Conservation (phyloP, 2,329 filamentous ascomycete species). For the Penicillium glabrum region DNA sequence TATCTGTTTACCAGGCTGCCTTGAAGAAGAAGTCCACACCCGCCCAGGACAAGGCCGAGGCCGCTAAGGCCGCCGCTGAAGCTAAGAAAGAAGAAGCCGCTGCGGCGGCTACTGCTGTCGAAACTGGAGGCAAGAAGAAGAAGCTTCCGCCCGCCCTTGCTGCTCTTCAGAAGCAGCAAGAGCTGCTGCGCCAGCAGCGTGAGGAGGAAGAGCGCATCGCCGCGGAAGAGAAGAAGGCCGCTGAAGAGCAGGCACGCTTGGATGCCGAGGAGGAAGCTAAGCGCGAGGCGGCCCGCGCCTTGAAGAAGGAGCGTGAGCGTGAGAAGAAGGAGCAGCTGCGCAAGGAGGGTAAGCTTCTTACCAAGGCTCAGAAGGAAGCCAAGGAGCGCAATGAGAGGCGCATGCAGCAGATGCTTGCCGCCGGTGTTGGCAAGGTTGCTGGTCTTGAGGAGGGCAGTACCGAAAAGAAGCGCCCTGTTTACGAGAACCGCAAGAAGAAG, state of each 20-base stretch:
- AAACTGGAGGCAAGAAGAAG: slow-evolving; percentile 71
- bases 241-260: slow-evolving; percentile 37
- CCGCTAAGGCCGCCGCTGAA: slow-evolving; percentile 54
- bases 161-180: slow-evolving; percentile 52
- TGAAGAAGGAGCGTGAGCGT: slow-evolving; percentile 51
- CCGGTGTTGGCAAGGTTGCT: slow-evolving; percentile 46
- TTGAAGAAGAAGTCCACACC: slow-evolving; percentile 72
- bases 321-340: slow-evolving; percentile 53
- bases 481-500: slow-evolving; percentile 76
- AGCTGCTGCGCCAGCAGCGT: slow-evolving; percentile 44
- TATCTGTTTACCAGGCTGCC: slow-evolving; percentile 58
- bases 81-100: slow-evolving; percentile 50
- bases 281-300: slow-evolving; percentile 47
- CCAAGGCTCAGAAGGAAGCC: slow-evolving; percentile 50
- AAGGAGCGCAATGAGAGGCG: slow-evolving; percentile 49
- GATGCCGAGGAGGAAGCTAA: slow-evolving; percentile 49
- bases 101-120: slow-evolving; percentile 28
- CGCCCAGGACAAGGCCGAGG: slow-evolving; percentile 55
- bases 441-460: slow-evolving; percentile 46
- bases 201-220: slow-evolving; percentile 45
- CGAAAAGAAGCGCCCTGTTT: slow-evolving; percentile 74
- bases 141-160: slow-evolving; percentile 67
- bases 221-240: slow-evolving; percentile 42
- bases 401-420: slow-evolving; percentile 51
- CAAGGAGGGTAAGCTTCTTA: slow-evolving; percentile 50